These are phyloP conservation scores for Dothideomycetes sp. DNA, from an alignment of 2,329 filamentous ascomycete species.

Conservation along the genomic window DNA sequence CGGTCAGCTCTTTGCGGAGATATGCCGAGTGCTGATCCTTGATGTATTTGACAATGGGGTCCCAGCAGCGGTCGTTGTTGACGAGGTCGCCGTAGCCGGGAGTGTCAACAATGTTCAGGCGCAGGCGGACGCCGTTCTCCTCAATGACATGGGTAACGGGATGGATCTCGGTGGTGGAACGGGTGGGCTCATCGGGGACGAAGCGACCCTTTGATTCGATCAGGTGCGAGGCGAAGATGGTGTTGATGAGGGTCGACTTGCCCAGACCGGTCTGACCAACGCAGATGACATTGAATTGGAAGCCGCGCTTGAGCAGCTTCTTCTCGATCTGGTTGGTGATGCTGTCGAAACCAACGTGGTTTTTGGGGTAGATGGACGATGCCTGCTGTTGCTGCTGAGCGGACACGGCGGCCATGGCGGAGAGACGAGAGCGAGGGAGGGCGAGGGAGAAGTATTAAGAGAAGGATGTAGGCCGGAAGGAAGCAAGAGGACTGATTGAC, in stretches of 20 bases:
- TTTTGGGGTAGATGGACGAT: slow-evolving; percentile 68
- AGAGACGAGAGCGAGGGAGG: slow-evolving; percentile 5
- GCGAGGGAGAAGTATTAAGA: not conserved
- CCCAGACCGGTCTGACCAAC: slow-evolving; percentile 99
- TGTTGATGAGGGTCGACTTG: slow-evolving; percentile 99
- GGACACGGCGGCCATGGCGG: slow-evolving; percentile 55
- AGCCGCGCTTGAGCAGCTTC: slow-evolving; percentile 98
- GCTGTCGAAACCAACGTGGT: slow-evolving; percentile 99
- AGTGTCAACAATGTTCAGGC: slow-evolving; percentile 98
- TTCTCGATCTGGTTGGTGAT: slow-evolving; percentile 99
- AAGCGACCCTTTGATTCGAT: slow-evolving; percentile 98
- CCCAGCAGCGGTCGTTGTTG: slow-evolving; percentile 99
- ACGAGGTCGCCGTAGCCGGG: slow-evolving; percentile 97
- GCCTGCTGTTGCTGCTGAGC: slow-evolving; percentile 39
- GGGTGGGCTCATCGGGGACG: slow-evolving; percentile 82
- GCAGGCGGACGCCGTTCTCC: slow-evolving; percentile 95
- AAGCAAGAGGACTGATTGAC: not conserved
- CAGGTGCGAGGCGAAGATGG: slow-evolving; percentile 98
- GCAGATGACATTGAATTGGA: slow-evolving; percentile 99
- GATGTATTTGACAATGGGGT: slow-evolving; percentile 99
- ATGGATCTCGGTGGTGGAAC: slow-evolving; percentile 96
- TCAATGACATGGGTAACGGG: slow-evolving; percentile 97
- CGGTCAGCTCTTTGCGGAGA: slow-evolving; percentile 97
- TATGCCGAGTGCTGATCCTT: slow-evolving; percentile 99
- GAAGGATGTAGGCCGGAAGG: not conserved